Base-by-base conservation (phyloP, 257 asterid species). In the Capsicum pubescens region DNA sequence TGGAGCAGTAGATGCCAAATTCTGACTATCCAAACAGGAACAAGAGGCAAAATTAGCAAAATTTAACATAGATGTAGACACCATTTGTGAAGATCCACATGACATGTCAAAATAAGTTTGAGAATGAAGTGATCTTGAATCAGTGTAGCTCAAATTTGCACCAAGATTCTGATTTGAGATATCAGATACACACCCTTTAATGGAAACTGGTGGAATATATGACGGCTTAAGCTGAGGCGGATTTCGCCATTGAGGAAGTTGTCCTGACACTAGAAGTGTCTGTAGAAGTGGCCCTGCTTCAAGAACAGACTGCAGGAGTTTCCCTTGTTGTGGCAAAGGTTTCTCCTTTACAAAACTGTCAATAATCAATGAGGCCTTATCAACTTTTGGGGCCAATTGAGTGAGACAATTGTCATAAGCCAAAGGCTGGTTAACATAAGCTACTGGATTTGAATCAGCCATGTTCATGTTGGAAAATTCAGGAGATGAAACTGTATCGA, bases 211-310 rank as follows among this genome's bases (percentile, higher is more conserved):
- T 16, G 97, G 98, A 4, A 92, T 88, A 68, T 88, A 92, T 66
- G 87, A 86, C 0, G 89, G 84, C 85, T 87, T 92, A 64, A 90
- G 76, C 88, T 87, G 97, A 0, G 99, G 99, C 1, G 99, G 99
- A 84, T 94, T 95, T 1, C 95, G 91, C 99, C 99, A 95, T 87
- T 88, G 81, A 0, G 99, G 99, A 54, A 95, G 93, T n/a, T 97
- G 92, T 7, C 97, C 99, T 1, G 98, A 95, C 26, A 95, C 89
- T 2, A 95, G 89, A 72, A 92, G 93, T 2, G 92, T 88, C 86
- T 91, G 92, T 5, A 95, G 95, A 56, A 92, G 91, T 2, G 98
- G 98, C 8, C 97, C 95, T 7, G 94, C 89, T 72, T 87, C 94
- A 44, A 91, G 85, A 2, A 95, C 97, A 17, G 97, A 87, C 86